A percentile compares a stretch with the other conserved stretches of the same genome.
These are phyloP conservation scores for Aplosporella prunicola DNA, from an alignment of 2,329 filamentous ascomycete species.

Conservation along the genomic window DNA sequence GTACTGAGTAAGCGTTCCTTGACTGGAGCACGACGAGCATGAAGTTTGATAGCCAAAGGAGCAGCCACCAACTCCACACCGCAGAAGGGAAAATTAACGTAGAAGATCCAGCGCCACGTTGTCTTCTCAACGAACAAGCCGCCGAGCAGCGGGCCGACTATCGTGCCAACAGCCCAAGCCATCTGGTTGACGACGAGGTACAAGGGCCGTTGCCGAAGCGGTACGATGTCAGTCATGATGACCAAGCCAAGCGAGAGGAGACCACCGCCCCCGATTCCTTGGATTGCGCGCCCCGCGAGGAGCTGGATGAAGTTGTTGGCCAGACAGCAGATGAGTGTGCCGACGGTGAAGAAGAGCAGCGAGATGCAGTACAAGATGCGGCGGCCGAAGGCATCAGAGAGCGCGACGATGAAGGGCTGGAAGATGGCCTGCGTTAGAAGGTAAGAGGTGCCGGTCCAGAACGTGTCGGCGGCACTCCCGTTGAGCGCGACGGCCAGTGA, in stretches of 20 bases:
- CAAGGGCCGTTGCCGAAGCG: slow-evolving; percentile 34
- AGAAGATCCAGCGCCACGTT: slow-evolving; percentile 43
- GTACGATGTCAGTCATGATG: slow-evolving; percentile 44
- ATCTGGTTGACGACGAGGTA: slow-evolving; percentile 18
- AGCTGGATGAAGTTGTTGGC: slow-evolving; percentile 38
- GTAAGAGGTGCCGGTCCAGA: too few relatives aligned
- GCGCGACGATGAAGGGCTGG: too few relatives aligned
- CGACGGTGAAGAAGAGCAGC: slow-evolving; percentile 43
- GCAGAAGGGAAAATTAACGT: slow-evolving; percentile 27
- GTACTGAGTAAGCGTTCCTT: too few relatives aligned
- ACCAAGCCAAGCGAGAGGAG: too few relatives aligned
- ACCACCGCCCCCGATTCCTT: slow-evolving; percentile 44
- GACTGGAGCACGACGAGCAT: too few relatives aligned
- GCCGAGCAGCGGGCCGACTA: slow-evolving; percentile 22
- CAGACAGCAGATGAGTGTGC: slow-evolving; percentile 44
- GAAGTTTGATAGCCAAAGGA: slow-evolving; percentile 14
- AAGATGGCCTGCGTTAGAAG: too few relatives aligned
- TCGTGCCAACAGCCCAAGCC: slow-evolving; percentile 19
- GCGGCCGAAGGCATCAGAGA: too few relatives aligned
- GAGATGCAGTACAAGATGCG: too few relatives aligned
- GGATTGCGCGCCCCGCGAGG: slow-evolving; percentile 46
- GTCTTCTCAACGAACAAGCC: slow-evolving; percentile 22
- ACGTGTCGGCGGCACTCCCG: too few relatives aligned
- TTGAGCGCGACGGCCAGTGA: too few relatives aligned
- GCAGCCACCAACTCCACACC: slow-evolving; percentile 19